These are phyloP conservation scores for Aciculoconidium aculeatum DNA, from an alignment of 805 yeast species.

Conservation along the genomic window DNA sequence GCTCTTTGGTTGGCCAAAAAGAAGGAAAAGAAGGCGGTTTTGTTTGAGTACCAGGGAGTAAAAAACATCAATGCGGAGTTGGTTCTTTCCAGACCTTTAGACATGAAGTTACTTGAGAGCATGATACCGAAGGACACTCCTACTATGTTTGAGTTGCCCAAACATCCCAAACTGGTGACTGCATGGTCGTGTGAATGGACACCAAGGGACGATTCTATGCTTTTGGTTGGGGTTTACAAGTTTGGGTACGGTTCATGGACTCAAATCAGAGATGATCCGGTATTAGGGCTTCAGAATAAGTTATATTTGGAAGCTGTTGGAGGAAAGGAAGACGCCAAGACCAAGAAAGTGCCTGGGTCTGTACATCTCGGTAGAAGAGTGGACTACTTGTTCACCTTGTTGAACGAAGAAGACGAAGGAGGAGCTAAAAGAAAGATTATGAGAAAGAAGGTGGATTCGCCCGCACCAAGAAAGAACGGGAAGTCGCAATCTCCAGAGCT, in stretches of 20 bases:
- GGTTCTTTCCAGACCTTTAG: slow-evolving; percentile 76
- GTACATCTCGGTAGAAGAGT: slow-evolving; percentile 89
- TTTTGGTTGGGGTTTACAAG: slow-evolving; percentile 80
- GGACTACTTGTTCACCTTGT: slow-evolving; percentile 72
- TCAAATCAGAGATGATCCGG: slow-evolving; percentile 92
- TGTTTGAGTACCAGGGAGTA: slow-evolving; percentile 84
- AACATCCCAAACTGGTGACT: slow-evolving; percentile 70
- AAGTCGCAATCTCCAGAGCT: slow-evolving; percentile 16
- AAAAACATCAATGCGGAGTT: slow-evolving; percentile 89
- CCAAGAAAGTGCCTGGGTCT: slow-evolving; percentile 80
- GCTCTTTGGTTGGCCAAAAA: slow-evolving; percentile 57
- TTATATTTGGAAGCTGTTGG: slow-evolving; percentile 52
- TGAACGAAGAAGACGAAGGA: slow-evolving; percentile 51
- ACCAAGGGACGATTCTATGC: slow-evolving; percentile 75
- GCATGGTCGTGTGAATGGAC: slow-evolving; percentile 93
- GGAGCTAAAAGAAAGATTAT: slow-evolving; percentile 13
- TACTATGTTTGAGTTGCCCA: slow-evolving; percentile 51
- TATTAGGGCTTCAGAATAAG: slow-evolving; percentile 79
- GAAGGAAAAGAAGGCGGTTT: slow-evolving; percentile 82
- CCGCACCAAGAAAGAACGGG: slow-evolving; percentile 9
- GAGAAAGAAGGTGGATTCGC: slow-evolving; percentile 15
- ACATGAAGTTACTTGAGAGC: slow-evolving; percentile 60
- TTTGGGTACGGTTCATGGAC: slow-evolving; percentile 97
- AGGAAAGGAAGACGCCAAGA: slow-evolving; percentile 20
- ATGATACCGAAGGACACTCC: slow-evolving; percentile 52